phyloP scores from a whole-genome alignment of 2,329 filamentous ascomycete genomes.

The Penicillium sp. region DNA sequence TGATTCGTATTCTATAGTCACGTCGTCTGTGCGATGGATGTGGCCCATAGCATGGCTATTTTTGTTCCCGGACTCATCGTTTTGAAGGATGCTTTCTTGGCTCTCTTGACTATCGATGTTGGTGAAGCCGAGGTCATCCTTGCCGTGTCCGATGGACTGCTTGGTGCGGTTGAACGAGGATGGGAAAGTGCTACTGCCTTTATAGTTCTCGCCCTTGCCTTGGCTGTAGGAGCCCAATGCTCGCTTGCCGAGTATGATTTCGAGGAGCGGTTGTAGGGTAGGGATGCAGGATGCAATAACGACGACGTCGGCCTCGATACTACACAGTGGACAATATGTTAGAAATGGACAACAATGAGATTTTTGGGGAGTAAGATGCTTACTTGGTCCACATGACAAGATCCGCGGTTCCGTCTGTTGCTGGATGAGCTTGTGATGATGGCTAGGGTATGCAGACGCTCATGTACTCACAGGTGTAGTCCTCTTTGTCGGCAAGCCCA shows the following conservation, averaged over 20 bases:
- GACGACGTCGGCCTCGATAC: slow-evolving; percentile 35
- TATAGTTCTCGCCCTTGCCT: slow-evolving; percentile 9
- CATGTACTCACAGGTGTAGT: slow-evolving; percentile 33
- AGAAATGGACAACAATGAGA: background rate
- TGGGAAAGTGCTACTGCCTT: slow-evolving; percentile 9
- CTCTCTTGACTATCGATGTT: slow-evolving; percentile 20
- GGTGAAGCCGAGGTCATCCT: slow-evolving; percentile 16
- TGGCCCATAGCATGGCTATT: slow-evolving; percentile 2
- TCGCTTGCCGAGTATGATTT: slow-evolving; percentile 23
- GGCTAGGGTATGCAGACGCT: background rate
- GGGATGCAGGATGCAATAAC: slow-evolving; percentile 38
- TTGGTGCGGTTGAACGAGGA: slow-evolving; percentile 11
- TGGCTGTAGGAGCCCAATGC: slow-evolving; percentile 16
- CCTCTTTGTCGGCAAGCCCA: slow-evolving; percentile 25
- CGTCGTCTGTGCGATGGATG: slow-evolving; percentile 20
- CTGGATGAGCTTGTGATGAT: background rate
- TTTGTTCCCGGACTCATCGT: background rate
- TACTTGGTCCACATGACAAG: slow-evolving; percentile 50
- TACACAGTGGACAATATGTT: background rate
- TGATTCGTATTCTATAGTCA: slow-evolving; percentile 14
- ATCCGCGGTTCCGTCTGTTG: slow-evolving; percentile 38
- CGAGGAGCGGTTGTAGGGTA: slow-evolving; percentile 34
- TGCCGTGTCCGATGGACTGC: slow-evolving; percentile 4
- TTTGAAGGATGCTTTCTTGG: slow-evolving; percentile 24
- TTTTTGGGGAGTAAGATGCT: background rate